Base-by-base conservation (phyloP, 768 basidiomycete species). In the Cubamyces sp. region DNA sequence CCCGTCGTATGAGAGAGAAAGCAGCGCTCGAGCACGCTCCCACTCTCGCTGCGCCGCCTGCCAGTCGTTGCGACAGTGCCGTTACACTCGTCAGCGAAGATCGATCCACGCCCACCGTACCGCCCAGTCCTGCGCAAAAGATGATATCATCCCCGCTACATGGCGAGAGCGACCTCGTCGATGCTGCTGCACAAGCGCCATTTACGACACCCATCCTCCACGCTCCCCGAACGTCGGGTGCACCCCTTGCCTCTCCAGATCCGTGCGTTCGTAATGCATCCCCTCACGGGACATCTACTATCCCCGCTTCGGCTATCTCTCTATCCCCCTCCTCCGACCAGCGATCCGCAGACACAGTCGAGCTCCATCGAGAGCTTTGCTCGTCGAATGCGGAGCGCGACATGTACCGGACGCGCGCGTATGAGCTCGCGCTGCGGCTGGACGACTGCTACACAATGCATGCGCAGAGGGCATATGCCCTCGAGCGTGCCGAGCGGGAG, bases 351-450 rank as follows among this genome's bases (percentile, higher is more conserved):
- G 48, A 62, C n/a, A 28, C 9, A 5, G 19, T n/a, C 18, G 41
- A 62, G 41, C 49, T 62, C 11, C 49, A 52, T 12, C 49, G 41
- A n/a, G 34, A 43, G 41, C 40, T 59, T 14, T 19, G n/a, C 12
- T 39, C 34, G 30, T 5, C 30, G 16, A 57, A 34, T 5, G 21
- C 16, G 19, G 61, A 62, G 12, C 61, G 61, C 41, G 61, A 62
- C 23, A 50, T 62, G 42, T 62, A 57, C 34, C 61, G 61, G 14
- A 30, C 54, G 15, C 61, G 61, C 19, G 61, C 61, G 15, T 57
- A 57, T 16, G 48, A 57, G 34, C 61, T 62, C 21, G 61, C 61
- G 11, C 25, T 57, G 49, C 49, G 55, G 11, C 49, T 62, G 9
- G 61, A 62, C 25, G 61, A 52, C 1, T 52, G 30, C 49, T 56